These are phyloP conservation scores for Catharanthus roseus DNA, from an alignment of 257 asterid genomes.

Conservation along the genomic window DNA sequence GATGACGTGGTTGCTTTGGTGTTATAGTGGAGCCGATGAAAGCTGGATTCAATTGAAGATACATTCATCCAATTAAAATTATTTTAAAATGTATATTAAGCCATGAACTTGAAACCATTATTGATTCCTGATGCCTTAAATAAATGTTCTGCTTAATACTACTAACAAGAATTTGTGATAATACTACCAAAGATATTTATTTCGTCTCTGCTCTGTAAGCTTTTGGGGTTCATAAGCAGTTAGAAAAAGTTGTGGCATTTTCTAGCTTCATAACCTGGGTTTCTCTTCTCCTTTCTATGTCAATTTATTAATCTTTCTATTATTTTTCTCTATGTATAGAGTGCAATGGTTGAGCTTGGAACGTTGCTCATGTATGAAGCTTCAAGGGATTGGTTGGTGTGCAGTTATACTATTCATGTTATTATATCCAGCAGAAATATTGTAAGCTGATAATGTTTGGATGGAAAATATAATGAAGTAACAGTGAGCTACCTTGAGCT, in stretches of 20 bases:
- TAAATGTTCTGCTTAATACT: neutral
- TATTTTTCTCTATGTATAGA: conserved; percentile 36
- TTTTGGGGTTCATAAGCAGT: no score
- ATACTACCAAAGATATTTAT: no score
- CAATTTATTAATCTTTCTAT: neutral
- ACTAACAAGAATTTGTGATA: neutral
- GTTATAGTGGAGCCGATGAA: neutral
- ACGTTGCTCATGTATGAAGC: conserved; percentile 92
- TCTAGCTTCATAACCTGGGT: no score
- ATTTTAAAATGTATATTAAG: neutral
- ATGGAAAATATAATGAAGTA: neutral
- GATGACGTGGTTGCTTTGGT: neutral
- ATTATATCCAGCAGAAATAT: neutral
- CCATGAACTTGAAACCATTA: neutral
- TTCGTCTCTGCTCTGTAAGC: no score
- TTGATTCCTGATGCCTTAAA: neutral
- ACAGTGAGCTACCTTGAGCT: neutral
- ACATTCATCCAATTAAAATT: no score
- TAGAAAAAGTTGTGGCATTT: no score
- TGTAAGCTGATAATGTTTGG: neutral
- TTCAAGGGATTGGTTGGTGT: conserved; percentile 94
- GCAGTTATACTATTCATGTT: conserved; percentile 8
- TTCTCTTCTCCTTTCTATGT: neutral
- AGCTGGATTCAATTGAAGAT: neutral
- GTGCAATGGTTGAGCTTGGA: conserved; percentile 98